Conservation (phyloP, 1,139 yeast species). For the Kurtzmaniella quercitrusa region DNA sequence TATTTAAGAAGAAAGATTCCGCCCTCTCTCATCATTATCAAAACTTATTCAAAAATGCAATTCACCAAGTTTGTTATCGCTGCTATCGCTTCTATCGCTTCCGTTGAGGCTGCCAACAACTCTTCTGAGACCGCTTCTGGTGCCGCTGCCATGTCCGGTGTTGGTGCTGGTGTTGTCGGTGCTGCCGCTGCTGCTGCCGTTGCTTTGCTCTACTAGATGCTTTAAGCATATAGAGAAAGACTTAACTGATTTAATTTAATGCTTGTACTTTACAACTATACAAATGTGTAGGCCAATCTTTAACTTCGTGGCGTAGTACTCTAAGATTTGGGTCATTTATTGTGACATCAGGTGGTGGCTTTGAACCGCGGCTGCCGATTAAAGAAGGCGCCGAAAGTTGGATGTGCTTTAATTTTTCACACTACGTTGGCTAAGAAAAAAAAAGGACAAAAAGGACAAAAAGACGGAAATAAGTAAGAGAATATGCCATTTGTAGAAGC, state of each 20-base stretch:
- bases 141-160: slow-evolving; percentile 38
- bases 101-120: slow-evolving; percentile 40
- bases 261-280: neutral
- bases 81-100: slow-evolving; percentile 44
- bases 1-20: neutral
- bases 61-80: slow-evolving; percentile 49
- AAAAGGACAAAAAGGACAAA: too few relatives aligned
- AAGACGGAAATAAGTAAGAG: too few relatives aligned
- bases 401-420: too few relatives aligned
- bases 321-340: too few relatives aligned
- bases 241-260: neutral
- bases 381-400: too few relatives aligned
- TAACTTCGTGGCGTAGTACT: too few relatives aligned
- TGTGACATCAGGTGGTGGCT: too few relatives aligned
- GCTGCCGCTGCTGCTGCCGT: slow-evolving; percentile 75
- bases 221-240: neutral
- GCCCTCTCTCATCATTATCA: neutral
- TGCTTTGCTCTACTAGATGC: slow-evolving; percentile 57
- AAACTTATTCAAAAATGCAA: slow-evolving; percentile 42
- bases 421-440: too few relatives aligned
- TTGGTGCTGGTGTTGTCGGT: slow-evolving; percentile 62
- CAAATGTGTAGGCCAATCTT: too few relatives aligned
- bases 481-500: neutral
- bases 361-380: too few relatives aligned
- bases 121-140: slow-evolving; percentile 29